Percentiles rank a stretch among this genome's conserved stretches.
Conservation (phyloP, 2,329 filamentous ascomycete species). For the Fusarium sp. region DNA sequence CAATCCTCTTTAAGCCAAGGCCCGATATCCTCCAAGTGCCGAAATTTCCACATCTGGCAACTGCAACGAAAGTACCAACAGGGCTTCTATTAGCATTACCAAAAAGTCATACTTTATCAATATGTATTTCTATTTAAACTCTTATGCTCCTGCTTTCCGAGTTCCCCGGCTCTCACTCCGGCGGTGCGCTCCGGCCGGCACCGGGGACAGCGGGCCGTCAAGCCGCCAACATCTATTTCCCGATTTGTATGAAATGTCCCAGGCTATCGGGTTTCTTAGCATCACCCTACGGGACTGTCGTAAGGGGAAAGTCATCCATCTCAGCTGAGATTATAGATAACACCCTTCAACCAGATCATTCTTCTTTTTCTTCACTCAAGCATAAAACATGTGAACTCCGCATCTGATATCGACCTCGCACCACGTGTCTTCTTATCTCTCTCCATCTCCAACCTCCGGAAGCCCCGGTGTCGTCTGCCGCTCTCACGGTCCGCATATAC, state of each 20-base stretch:
- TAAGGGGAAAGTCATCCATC: not conserved
- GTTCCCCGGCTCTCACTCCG: slow-evolving; percentile 36
- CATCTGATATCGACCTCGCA: not conserved
- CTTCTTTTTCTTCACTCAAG: not conserved
- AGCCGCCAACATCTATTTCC: slow-evolving; percentile 21
- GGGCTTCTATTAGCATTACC: not conserved
- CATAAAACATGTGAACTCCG: not conserved
- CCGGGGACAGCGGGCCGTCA: slow-evolving; percentile 37
- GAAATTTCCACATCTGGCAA: slow-evolving; percentile 19
- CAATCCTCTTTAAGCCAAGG: slow-evolving; percentile 8
- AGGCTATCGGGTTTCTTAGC: slow-evolving; percentile 22
- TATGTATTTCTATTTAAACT: not conserved
- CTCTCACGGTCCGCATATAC: slow-evolving; percentile 43
- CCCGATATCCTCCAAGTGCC: slow-evolving; percentile 9
- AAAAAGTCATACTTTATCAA: not conserved
- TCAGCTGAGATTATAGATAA: slow-evolving; percentile 13
- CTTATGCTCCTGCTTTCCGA: not conserved
- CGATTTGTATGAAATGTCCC: slow-evolving; percentile 4
- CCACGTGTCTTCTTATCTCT: not conserved
- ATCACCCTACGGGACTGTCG: not conserved
- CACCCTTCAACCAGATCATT: not conserved
- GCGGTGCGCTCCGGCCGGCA: slow-evolving; percentile 25
- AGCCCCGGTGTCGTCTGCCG: slow-evolving; percentile 17
- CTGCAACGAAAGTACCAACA: slow-evolving; percentile 15
- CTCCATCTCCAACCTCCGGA: not conserved